Conservation (phyloP, 306 rosid genomes). For the Cicer bijugum region DNA sequence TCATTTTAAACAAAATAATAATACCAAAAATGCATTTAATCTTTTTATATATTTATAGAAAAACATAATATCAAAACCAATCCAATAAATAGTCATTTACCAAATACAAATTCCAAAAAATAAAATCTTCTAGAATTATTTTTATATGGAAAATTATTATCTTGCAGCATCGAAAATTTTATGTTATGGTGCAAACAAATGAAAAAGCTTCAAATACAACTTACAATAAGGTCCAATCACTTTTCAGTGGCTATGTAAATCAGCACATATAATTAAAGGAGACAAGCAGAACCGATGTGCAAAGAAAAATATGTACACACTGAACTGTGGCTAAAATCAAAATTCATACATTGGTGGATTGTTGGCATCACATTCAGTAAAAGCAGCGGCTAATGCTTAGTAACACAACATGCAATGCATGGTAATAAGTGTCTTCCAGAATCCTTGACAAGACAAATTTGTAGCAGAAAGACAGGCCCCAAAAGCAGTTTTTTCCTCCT, state of each 20-base stretch:
- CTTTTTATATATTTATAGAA: too few species aligned
- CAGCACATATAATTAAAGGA: neutral
- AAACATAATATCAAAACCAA: too few species aligned
- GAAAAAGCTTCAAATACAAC: slow-evolving; percentile 25
- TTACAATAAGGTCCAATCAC: slow-evolving; percentile 34
- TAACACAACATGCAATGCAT: slow-evolving; percentile 22
- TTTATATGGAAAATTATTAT: neutral
- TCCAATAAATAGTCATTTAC: too few species aligned
- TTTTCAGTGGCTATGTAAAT: slow-evolving; percentile 15
- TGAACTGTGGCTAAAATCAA: slow-evolving; percentile 41
- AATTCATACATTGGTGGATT: slow-evolving; percentile 37
- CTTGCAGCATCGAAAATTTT: neutral
- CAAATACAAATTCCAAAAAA: too few species aligned
- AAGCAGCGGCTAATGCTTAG: slow-evolving; percentile 38
- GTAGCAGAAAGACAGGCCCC: slow-evolving; percentile 36
- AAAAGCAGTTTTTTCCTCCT: slow-evolving; percentile 23
- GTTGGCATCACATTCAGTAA: slow-evolving; percentile 47
- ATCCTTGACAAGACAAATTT: slow-evolving; percentile 38
- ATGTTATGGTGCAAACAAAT: neutral
- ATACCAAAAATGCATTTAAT: too few species aligned
- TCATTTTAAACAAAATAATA: too few species aligned
- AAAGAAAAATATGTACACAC: slow-evolving; percentile 30
- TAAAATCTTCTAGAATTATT: too few species aligned
- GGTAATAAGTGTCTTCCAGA: slow-evolving; percentile 44
- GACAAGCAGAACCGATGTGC: slow-evolving; percentile 15